phyloP scores from a whole-genome alignment of 2,329 filamentous ascomycete genomes.

The Coccinonectria pachysandricola region DNA sequence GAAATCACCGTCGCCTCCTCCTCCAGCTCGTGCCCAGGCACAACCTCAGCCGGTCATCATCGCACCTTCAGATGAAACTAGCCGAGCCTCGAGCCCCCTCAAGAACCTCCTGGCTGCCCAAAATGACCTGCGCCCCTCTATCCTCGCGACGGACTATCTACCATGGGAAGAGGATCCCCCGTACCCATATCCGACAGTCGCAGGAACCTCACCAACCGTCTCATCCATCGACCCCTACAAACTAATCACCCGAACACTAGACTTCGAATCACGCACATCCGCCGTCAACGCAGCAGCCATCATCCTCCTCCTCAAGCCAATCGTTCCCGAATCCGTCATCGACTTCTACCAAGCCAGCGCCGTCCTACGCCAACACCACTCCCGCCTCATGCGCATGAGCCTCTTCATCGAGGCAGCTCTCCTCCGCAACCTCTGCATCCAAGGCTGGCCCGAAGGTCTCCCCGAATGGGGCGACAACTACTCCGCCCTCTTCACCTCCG shows the following conservation, averaged over 20 bases:
- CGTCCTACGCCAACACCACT: conserved; percentile 49
- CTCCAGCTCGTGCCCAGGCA: too few species aligned
- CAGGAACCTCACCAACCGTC: conserved; percentile 7
- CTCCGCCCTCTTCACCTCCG: conserved; percentile 39
- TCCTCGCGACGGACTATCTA: conserved; percentile 49
- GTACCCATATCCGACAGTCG: conserved; percentile 36
- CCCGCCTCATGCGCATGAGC: conserved; percentile 47
- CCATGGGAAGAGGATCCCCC: conserved; percentile 47
- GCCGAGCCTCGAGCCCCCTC: conserved; percentile 14
- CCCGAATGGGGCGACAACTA: conserved; percentile 46
- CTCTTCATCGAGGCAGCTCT: conserved; percentile 51
- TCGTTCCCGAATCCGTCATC: conserved; percentile 44
- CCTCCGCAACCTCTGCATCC: conserved; percentile 49
- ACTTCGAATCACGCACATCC: conserved; percentile 46
- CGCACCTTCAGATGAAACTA: conserved; percentile 8
- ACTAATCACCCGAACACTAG: conserved; percentile 41
- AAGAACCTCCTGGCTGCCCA: conserved; percentile 21
- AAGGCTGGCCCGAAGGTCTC: conserved; percentile 43
- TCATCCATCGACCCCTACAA: conserved; percentile 45
- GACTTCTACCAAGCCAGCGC: conserved; percentile 44
- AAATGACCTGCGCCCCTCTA: conserved; percentile 28
- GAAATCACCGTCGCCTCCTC: conserved; percentile 2
- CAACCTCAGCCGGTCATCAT: conserved; percentile 6
- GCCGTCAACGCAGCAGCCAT: conserved; percentile 52
- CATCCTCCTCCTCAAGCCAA: conserved; percentile 46